Conservation (phyloP, 2,329 filamentous ascomycete species). For the Trichoderma citrinoviride region DNA sequence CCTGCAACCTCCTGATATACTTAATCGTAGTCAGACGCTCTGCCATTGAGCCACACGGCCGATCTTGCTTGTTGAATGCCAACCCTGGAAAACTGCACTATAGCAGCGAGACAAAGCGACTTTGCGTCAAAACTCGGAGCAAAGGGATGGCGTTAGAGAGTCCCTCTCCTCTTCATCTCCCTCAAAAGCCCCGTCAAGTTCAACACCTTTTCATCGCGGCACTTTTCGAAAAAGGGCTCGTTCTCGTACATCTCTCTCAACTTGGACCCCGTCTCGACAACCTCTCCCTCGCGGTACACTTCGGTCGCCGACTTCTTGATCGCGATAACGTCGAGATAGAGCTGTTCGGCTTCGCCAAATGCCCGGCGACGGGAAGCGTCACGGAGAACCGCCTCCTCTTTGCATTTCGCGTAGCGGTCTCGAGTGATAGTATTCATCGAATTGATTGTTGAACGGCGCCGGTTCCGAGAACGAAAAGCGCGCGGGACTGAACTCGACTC, state of each 20-base stretch:
- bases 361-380: conserved; percentile 21
- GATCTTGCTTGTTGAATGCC: background rate
- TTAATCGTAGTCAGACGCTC: conserved; percentile 21
- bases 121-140: background rate
- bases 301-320: conserved; percentile 28
- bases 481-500: background rate
- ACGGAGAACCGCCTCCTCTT: conserved; percentile 20
- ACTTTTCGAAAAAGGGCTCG: conserved; percentile 28
- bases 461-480: conserved; percentile 2
- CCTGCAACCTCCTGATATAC: conserved; percentile 21
- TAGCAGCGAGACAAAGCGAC: background rate
- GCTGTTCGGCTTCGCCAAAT: conserved; percentile 28
- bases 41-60: conserved; percentile 22
- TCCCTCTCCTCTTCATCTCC: conserved; percentile 24
- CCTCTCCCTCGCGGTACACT: conserved; percentile 27
- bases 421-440: conserved; percentile 5
- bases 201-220: conserved; percentile 25
- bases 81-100: background rate
- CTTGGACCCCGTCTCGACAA: conserved; percentile 28
- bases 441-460: conserved; percentile 12
- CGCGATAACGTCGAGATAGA: conserved; percentile 29
- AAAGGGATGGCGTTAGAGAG: background rate
- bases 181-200: conserved; percentile 20
- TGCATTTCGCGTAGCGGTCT: background rate
- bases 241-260: conserved; percentile 33